Conservation (phyloP, 169 alveolate genomes). For the Cryptosporidium baileyi region DNA sequence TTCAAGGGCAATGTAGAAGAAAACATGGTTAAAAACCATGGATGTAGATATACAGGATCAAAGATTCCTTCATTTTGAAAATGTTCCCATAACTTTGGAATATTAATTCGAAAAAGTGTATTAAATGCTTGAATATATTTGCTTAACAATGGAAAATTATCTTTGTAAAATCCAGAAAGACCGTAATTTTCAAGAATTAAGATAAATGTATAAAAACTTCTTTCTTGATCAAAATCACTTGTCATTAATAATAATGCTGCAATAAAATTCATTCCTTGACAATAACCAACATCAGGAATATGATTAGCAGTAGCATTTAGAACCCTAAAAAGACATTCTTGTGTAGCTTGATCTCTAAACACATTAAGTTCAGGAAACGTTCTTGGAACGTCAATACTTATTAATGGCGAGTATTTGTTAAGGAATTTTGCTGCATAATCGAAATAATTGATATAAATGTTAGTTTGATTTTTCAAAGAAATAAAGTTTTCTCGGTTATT, state of each 20-base stretch:
- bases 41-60: slow-evolving; percentile 78
- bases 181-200: slow-evolving; percentile 76
- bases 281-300: slow-evolving; percentile 85
- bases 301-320: slow-evolving; percentile 81
- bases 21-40: slow-evolving; percentile 79
- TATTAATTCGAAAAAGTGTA: slow-evolving; percentile 64
- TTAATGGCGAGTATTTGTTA: slow-evolving; percentile 70
- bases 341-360: slow-evolving; percentile 74
- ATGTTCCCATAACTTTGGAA: slow-evolving; percentile 76
- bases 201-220: slow-evolving; percentile 80
- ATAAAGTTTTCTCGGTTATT: background rate
- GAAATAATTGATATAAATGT: background rate
- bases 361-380: slow-evolving; percentile 76
- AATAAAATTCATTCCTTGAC: slow-evolving; percentile 90
- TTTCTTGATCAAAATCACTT: slow-evolving; percentile 77
- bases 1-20: slow-evolving; percentile 78
- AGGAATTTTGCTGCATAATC: slow-evolving; percentile 58
- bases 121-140: slow-evolving; percentile 78
- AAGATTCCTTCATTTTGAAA: slow-evolving; percentile 77
- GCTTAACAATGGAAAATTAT: slow-evolving; percentile 76
- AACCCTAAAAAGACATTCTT: slow-evolving; percentile 79
- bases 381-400: slow-evolving; percentile 75
- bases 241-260: slow-evolving; percentile 84
- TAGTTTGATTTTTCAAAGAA: background rate
- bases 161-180: slow-evolving; percentile 78